Conservation (phyloP, 495 filamentous ascomycete genomes). For the Penicillium paxilli region DNA sequence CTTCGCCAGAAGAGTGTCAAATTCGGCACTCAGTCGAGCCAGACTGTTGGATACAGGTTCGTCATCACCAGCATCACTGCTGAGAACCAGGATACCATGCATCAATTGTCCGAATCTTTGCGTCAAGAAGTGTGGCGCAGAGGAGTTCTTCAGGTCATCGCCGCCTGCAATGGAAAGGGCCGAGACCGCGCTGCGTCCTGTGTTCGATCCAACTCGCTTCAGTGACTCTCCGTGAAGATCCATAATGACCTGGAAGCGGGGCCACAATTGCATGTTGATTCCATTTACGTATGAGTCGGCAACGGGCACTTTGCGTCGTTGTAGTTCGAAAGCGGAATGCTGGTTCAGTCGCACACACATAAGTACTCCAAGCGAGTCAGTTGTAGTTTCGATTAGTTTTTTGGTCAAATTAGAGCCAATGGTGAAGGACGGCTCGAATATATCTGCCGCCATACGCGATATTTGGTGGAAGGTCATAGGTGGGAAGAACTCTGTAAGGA, state of each 20-base stretch:
- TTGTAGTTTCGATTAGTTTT: constrained; percentile 69
- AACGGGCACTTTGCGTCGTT: constrained; percentile 84
- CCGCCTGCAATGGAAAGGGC: constrained; percentile 58
- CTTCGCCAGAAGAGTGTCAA: constrained; percentile 74
- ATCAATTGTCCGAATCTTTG: constrained; percentile 91
- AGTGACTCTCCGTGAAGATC: constrained; percentile 89
- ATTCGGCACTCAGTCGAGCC: constrained; percentile 69
- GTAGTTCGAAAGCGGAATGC: constrained; percentile 87
- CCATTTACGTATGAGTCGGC: constrained; percentile 91
- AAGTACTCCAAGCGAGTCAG: constrained; percentile 82
- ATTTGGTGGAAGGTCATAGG: constrained; percentile 57
- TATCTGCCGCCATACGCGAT: constrained; percentile 68
- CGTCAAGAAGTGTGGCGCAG: constrained; percentile 87
- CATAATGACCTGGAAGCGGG: constrained; percentile 90
- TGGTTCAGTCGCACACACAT: constrained; percentile 94
- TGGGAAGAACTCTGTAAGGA: constrained; percentile 86
- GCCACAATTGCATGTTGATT: constrained; percentile 95
- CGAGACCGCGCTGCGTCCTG: constrained; percentile 51
- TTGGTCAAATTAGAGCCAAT: constrained; percentile 78
- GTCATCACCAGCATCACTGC: constrained; percentile 85
- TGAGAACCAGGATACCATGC: constrained; percentile 78
- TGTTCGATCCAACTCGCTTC: constrained; percentile 55
- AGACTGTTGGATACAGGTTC: constrained; percentile 86
- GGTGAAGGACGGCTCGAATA: constrained; percentile 82
- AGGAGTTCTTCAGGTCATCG: constrained; percentile 63